Conservation (phyloP, 768 basidiomycete genomes). For the Lanmaoa rubissima region DNA sequence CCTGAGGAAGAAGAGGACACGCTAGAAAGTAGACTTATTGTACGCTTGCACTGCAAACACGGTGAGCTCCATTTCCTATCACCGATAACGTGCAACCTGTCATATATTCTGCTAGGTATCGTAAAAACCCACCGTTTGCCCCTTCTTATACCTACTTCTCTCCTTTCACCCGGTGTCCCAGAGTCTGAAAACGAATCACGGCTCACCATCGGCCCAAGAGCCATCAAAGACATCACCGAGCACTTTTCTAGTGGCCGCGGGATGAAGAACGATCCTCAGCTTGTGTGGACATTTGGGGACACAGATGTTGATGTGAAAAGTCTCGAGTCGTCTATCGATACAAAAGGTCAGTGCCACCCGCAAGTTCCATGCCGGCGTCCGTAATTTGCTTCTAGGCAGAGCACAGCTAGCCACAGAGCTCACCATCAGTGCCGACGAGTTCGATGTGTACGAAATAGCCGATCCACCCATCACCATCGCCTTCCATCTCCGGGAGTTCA, state of each 20-base stretch:
- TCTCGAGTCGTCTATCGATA: slow-evolving; percentile 61
- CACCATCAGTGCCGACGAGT: slow-evolving; percentile 74
- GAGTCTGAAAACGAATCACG: slow-evolving; percentile 58
- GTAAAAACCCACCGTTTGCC: slow-evolving; percentile 78
- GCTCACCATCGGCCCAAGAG: slow-evolving; percentile 68
- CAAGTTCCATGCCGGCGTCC: not conserved
- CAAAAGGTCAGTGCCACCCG: slow-evolving; percentile 46
- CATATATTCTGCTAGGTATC: slow-evolving; percentile 49
- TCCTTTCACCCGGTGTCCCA: slow-evolving; percentile 66
- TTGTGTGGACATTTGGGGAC: slow-evolving; percentile 77
- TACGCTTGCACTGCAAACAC: slow-evolving; percentile 81
- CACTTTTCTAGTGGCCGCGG: slow-evolving; percentile 71
- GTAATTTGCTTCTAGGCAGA: slow-evolving; percentile 41
- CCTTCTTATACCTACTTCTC: slow-evolving; percentile 53
- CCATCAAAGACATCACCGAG: slow-evolving; percentile 75
- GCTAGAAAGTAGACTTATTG: slow-evolving; percentile 67
- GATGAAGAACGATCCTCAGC: slow-evolving; percentile 67
- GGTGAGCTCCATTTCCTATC: slow-evolving; percentile 42
- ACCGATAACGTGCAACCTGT: slow-evolving; percentile 1
- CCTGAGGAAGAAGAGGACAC: slow-evolving; percentile 46
- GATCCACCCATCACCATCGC: slow-evolving; percentile 64
- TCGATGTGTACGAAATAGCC: slow-evolving; percentile 71
- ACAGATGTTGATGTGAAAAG: slow-evolving; percentile 68
- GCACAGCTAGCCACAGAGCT: slow-evolving; percentile 74
- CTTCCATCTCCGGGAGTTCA: slow-evolving; percentile 84